Percentiles rank a stretch among this genome's conserved stretches.
phyloP scores from a whole-genome alignment of 1,139 yeast genomes.

The Pichia cactophila region DNA sequence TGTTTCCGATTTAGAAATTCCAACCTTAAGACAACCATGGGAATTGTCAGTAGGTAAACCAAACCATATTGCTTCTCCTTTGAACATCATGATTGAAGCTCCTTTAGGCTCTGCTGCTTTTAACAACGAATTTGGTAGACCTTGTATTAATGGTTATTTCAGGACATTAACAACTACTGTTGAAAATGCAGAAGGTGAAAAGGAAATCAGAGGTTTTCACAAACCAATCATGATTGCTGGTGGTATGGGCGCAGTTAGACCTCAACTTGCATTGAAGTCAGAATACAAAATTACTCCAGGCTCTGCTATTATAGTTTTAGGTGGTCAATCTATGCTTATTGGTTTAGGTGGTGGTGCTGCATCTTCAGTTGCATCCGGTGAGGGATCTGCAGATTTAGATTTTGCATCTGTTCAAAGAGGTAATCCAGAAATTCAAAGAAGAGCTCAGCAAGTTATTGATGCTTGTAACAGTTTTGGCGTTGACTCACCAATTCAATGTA shows the following conservation, averaged over 20 bases:
- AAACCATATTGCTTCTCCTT: constrained; percentile 81
- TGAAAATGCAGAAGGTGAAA: constrained; percentile 48
- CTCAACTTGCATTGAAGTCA: constrained; percentile 76
- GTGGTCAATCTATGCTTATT: constrained; percentile 98
- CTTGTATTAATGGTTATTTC: constrained; percentile 94
- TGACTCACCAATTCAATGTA: constrained; percentile 83
- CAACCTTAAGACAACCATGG: constrained; percentile 89
- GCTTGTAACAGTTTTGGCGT: constrained; percentile 81
- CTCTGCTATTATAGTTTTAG: constrained; percentile 83
- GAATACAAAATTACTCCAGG: constrained; percentile 88
- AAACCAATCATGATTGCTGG: constrained; percentile 99
- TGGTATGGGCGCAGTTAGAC: constrained; percentile 96
- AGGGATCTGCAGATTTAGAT: constrained; percentile 90
- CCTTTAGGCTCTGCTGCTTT: constrained; percentile 98
- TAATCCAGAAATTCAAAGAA: constrained; percentile 97
- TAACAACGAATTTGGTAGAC: constrained; percentile 98
- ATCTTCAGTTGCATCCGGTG: constrained; percentile 90
- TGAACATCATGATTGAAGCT: constrained; percentile 95
- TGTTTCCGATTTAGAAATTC: constrained; percentile 85
- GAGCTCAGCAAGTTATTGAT: constrained; percentile 97
- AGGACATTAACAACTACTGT: constrained; percentile 87
- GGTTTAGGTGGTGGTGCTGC: constrained; percentile 99
- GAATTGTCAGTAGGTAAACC: constrained; percentile 87
- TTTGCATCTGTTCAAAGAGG: constrained; percentile 99
- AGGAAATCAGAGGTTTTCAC: constrained; percentile 90